Conservation (phyloP, 179 eudicot species). For the Beta macrorhiza region DNA sequence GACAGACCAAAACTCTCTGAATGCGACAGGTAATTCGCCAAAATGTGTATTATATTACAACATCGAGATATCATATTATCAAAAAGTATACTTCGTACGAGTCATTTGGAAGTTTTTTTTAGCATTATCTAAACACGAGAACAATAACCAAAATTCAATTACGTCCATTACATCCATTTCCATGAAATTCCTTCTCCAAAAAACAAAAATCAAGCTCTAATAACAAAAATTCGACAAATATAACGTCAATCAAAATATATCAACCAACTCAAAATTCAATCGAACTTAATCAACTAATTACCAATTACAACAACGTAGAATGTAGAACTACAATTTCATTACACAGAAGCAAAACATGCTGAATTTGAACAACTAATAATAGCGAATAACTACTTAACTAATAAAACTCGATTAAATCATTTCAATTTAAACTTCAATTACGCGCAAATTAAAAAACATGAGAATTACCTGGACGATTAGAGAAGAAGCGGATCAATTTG, state of each 20-base stretch:
- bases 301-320: background rate
- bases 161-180: background rate
- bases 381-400: no score
- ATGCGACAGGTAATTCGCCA: background rate
- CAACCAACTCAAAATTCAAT: background rate
- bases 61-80: no score
- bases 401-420: background rate
- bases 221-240: background rate
- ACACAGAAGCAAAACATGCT: background rate
- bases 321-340: background rate
- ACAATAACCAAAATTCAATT: background rate
- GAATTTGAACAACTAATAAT: background rate
- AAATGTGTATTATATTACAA: no score
- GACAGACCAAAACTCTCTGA: background rate
- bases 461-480: slow-evolving; percentile 40
- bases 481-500: slow-evolving; percentile 40
- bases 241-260: background rate
- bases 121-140: background rate
- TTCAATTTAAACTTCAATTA: background rate
- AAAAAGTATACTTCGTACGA: no score
- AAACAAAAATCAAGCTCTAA: background rate
- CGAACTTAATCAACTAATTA: background rate
- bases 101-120: no score
- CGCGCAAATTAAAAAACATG: background rate
- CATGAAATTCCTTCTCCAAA: background rate